These are phyloP conservation scores for Protoeuglena noctilucae DNA, from an alignment of 139 green algal species.

Conservation along the genomic window DNA sequence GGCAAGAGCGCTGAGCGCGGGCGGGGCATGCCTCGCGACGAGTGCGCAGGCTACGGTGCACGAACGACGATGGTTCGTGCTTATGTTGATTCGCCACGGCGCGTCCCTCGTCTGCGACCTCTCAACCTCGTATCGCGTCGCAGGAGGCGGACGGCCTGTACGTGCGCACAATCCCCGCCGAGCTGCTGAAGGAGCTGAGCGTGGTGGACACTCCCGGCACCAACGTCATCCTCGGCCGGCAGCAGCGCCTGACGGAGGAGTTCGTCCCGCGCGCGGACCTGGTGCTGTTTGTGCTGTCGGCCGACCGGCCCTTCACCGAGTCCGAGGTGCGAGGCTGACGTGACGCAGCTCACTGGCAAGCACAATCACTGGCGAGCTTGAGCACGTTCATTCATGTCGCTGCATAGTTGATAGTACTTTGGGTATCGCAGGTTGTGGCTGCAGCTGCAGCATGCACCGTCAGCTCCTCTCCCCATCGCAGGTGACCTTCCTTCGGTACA, in stretches of 20 bases:
- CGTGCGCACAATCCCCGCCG: conserved; percentile 46
- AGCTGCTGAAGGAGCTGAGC: conserved; percentile 65
- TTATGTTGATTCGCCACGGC: no score
- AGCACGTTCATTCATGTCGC: background rate
- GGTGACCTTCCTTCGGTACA: conserved; percentile 67
- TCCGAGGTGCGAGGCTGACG: no score
- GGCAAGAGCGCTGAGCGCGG: no score
- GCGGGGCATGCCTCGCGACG: no score
- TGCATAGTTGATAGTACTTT: conserved; percentile 10
- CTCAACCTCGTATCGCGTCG: background rate
- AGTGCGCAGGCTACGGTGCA: no score
- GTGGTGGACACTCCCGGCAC: conserved; percentile 96
- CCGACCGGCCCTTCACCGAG: conserved; percentile 68
- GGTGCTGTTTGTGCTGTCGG: conserved; percentile 85
- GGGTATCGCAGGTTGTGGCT: no score
- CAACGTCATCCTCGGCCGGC: conserved; percentile 92
- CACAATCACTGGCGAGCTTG: no score
- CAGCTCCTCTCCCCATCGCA: background rate
- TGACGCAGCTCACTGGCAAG: no score
- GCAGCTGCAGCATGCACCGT: no score
- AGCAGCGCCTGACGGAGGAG: conserved; percentile 97
- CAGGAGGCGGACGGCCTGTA: conserved; percentile 69
- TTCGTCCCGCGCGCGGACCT: conserved; percentile 90
- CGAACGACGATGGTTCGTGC: no score
- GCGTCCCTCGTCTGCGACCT: no score